Base-by-base conservation (phyloP, 306 rosid genomes). In the Cicer bijugum region DNA sequence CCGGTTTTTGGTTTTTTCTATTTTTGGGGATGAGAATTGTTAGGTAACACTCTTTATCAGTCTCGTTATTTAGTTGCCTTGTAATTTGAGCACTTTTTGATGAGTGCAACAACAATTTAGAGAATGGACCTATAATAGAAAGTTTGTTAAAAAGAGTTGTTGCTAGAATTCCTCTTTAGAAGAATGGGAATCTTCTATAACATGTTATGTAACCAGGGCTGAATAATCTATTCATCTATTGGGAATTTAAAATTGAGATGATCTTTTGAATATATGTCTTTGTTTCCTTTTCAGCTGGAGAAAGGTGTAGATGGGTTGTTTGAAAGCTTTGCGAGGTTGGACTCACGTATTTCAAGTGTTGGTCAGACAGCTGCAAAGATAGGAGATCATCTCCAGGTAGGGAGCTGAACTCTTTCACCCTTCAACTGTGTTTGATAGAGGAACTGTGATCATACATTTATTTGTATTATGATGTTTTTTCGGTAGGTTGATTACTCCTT, bases 291-390 rank as follows among this genome's bases (percentile, higher is more conserved):
- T 81, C 96, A 95, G 99, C 87, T 95, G 51, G 99, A 95, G 86
- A 92, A 90, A 85, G 97, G 99, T 73, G 97, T 95, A 53, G 99
- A 95, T 84, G 99, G 99, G 78, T 82, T 95, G 86, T 95, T 95
- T 77, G 90, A 78, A 77, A 95, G 99, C 92, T 95, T 95, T 82
- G 97, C 97, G 15, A 85, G 99, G 85, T 78, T 95, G 84, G 99
- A 95, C 90, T 90, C 97, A 2, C 96, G 99, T 48, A 95, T 95
- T 78, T 95, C 99, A 69, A 95, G 99, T 87, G 99, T 95, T 71
- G 99, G 97, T 60, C 99, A 95, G 83, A 95, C 99, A 50, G 99
- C 99, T 62, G 99, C 99, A 12, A 95, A 95, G 85, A 95, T 95
- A 68, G 99, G 99, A 76, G 99, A 95, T 87, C 97, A 95, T 85